These are phyloP conservation scores for Lepidium didymum DNA, from an alignment of 345 rosid species.

Conservation along the genomic window DNA sequence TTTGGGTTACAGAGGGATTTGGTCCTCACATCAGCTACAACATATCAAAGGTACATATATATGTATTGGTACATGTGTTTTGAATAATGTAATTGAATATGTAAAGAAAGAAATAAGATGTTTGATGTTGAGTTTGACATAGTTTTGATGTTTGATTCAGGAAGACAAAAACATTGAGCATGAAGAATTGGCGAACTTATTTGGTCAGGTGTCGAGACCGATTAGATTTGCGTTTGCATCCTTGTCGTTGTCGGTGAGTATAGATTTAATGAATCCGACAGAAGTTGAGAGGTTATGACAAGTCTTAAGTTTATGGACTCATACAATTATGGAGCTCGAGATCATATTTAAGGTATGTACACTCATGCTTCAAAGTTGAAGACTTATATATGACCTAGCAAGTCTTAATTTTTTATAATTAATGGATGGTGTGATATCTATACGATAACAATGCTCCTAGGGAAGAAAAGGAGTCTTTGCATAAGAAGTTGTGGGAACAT, in stretches of 20 bases:
- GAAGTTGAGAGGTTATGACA: slow-evolving; percentile 5
- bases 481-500: neutral
- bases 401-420: neutral
- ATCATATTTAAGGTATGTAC: neutral
- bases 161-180: neutral
- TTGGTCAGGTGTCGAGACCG: slow-evolving; percentile 1
- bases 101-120: neutral
- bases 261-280: neutral
- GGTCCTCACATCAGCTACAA: neutral
- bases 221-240: slow-evolving; percentile 17
- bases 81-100: neutral
- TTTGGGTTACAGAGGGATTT: neutral
- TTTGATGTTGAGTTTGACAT: too few species aligned
- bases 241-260: slow-evolving; percentile 6
- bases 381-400: slow-evolving; percentile 8
- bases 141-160: slow-evolving; percentile 5
- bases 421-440: neutral
- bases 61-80: neutral
- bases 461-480: neutral
- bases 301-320: neutral
- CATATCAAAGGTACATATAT: neutral
- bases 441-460: neutral
- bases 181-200: slow-evolving; percentile 17
- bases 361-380: neutral
- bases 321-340: neutral